Evolutionary conservation across 1,284 basidiomycete species (phyloP).

Genomic region (Cryptococcus sp.): DNA sequence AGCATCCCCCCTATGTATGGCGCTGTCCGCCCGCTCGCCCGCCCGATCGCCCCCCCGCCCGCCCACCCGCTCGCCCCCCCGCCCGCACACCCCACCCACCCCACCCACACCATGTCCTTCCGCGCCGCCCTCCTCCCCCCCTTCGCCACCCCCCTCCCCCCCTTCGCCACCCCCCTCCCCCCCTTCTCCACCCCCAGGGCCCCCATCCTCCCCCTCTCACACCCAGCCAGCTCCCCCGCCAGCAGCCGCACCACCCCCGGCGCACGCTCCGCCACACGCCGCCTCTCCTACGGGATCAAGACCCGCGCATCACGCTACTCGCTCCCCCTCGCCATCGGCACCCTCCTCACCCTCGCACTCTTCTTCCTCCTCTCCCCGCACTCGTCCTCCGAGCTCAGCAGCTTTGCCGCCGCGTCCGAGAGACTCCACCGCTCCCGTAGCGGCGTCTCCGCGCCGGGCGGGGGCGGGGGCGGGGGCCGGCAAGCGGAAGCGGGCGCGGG

Average conservation of each 20-base stretch:
- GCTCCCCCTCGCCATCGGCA: conserved; percentile 20
- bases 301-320: conserved; percentile 20
- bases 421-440: conserved; percentile 12
- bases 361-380: conserved; percentile 19
- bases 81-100: no score
- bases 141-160: no score
- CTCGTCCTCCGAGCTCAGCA: conserved; percentile 4
- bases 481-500: no score
- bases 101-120: no score
- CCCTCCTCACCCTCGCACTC: conserved; percentile 22
- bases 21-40: no score
- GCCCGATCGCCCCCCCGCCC: no score
- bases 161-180: background rate
- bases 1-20: no score
- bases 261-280: conserved; percentile 17
- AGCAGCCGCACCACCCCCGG: background rate
- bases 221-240: background rate
- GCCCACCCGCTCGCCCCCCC: no score
- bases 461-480: no score
- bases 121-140: no score
- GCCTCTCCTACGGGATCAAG: conserved; percentile 32
- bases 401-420: conserved; percentile 4
- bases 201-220: conserved; percentile 9
- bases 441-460: conserved; percentile 8
- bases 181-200: background rate